Conservation (phyloP, 441 rosid genomes). For the Caryocar brasiliense region DNA sequence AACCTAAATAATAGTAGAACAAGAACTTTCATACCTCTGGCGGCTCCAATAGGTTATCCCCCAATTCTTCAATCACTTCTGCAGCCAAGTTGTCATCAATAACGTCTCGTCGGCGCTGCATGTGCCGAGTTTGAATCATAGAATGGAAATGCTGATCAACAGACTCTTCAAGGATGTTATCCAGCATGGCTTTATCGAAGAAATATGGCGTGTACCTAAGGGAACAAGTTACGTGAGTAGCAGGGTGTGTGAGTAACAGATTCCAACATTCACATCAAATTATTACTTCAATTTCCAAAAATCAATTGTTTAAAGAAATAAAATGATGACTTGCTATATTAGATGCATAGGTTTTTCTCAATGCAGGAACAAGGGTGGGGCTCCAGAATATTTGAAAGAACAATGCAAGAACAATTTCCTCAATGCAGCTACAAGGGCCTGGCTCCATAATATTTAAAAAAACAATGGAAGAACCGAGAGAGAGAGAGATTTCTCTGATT, state of each 20-base stretch:
- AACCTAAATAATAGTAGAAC: background rate
- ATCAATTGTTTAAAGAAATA: too few relatives aligned
- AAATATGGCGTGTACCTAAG: slow-evolving; percentile 91
- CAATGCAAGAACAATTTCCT: too few relatives aligned
- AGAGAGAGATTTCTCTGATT: background rate
- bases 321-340: too few relatives aligned
- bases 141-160: slow-evolving; percentile 84
- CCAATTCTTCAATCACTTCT: slow-evolving; percentile 85
- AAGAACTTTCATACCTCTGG: slow-evolving; percentile 55
- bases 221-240: slow-evolving; percentile 1
- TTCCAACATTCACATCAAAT: too few relatives aligned
- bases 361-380: too few relatives aligned
- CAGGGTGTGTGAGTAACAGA: background rate
- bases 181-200: slow-evolving; percentile 83
- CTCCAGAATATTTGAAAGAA: too few relatives aligned
- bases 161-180: slow-evolving; percentile 89
- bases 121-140: slow-evolving; percentile 80
- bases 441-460: too few relatives aligned
- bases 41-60: slow-evolving; percentile 78
- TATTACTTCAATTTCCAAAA: too few relatives aligned
- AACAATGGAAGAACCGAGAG: too few relatives aligned
- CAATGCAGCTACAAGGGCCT: too few relatives aligned
- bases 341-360: too few relatives aligned
- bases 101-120: slow-evolving; percentile 69
- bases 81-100: slow-evolving; percentile 68